These are phyloP conservation scores for Stephania yunnanensis DNA, from an alignment of 164 flowering plant genomes.

Conservation along the genomic window DNA sequence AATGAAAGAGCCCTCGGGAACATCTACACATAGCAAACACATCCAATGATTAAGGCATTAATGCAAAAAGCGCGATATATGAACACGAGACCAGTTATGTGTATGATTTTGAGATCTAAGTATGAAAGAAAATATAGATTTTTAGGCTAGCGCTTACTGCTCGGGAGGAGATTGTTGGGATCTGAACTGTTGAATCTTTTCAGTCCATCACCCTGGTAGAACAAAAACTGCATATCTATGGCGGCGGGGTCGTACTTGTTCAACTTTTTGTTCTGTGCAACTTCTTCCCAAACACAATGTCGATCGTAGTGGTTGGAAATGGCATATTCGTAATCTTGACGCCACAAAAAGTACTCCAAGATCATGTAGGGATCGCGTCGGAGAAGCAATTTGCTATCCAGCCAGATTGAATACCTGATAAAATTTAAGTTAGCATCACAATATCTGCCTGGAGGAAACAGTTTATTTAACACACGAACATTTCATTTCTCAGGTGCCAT, in stretches of 20 bases:
- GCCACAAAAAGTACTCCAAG: conserved; percentile 84
- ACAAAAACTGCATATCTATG: conserved; percentile 79
- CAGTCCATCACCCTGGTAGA: conserved; percentile 85
- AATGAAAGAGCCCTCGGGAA: conserved; percentile 95
- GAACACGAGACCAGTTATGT: no score
- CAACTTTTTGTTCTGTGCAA: conserved; percentile 78
- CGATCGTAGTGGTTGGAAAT: conserved; percentile 96
- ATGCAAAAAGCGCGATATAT: no score
- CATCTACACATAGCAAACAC: conserved; percentile 51
- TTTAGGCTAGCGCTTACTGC: conserved; percentile 46
- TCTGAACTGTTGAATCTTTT: conserved; percentile 74
- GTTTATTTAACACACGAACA: not conserved
- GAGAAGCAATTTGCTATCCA: conserved; percentile 93
- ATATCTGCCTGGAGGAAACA: not conserved
- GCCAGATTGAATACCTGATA: conserved; percentile 87
- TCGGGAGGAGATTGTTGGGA: conserved; percentile 70
- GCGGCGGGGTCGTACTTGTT: conserved; percentile 84
- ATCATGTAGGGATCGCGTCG: conserved; percentile 80
- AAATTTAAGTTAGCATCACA: not conserved
- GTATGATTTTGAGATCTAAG: no score
- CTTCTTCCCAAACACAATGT: conserved; percentile 97
- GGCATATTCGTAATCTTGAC: conserved; percentile 79
- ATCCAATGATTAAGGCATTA: not conserved
- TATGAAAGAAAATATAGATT: not conserved
- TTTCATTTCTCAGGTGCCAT: no score